A percentile compares a stretch with the other conserved stretches of the same genome.
phyloP scores from a whole-genome alignment of 2,329 filamentous ascomycete genomes.

The Paramyrothecium sp. region DNA sequence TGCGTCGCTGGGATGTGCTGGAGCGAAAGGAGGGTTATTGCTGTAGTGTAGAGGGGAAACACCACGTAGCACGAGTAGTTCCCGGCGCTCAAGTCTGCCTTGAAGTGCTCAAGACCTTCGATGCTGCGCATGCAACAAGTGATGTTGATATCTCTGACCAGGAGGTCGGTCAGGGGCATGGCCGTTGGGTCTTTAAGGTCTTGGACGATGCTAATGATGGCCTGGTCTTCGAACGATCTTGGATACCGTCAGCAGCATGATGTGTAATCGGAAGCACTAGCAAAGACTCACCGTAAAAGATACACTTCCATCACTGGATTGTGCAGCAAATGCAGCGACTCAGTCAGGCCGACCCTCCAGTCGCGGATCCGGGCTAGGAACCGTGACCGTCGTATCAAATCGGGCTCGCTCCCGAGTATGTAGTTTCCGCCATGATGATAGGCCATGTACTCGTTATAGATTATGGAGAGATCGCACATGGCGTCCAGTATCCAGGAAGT shows the following conservation, averaged over 20 bases:
- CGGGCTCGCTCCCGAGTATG: constrained; percentile 7
- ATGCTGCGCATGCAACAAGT: constrained; percentile 6
- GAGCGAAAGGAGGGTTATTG: constrained; percentile 6
- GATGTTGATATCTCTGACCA: not conserved
- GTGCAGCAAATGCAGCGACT: not conserved
- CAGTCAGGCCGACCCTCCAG: not conserved
- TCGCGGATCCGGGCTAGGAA: not conserved
- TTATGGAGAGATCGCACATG: constrained; percentile 11
- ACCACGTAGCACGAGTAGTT: constrained; percentile 12
- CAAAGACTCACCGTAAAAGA: not conserved
- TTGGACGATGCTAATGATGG: constrained; percentile 10
- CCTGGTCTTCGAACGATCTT: constrained; percentile 10
- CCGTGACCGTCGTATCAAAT: constrained; percentile 2
- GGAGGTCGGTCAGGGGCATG: not conserved
- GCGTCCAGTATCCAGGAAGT: constrained; percentile 7
- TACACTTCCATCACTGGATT: not conserved
- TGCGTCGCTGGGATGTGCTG: constrained; percentile 3
- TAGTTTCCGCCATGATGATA: constrained; percentile 5
- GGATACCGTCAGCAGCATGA: too few species aligned
- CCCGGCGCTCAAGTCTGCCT: constrained; percentile 4
- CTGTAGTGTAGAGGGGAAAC: constrained; percentile 10
- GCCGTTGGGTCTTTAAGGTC: not conserved
- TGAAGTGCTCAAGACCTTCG: constrained; percentile 6
- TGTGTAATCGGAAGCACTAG: not conserved
- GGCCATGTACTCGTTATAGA: constrained; percentile 12